These are phyloP conservation scores for Bertia moriformis DNA, from an alignment of 2,329 filamentous ascomycete genomes.

Conservation along the genomic window DNA sequence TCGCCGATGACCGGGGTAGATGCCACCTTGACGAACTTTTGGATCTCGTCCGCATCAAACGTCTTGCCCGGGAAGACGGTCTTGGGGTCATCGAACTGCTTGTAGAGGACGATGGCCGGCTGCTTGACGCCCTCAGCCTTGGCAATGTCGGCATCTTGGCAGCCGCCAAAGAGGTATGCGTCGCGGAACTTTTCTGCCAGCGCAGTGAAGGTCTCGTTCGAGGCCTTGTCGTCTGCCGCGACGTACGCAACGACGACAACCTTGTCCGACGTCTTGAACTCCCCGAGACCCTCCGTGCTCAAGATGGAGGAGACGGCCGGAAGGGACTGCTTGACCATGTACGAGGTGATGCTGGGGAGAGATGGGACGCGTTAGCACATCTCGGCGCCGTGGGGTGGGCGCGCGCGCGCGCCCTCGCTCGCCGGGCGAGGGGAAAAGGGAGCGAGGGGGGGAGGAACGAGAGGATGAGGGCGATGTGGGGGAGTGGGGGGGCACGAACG, in stretches of 20 bases:
- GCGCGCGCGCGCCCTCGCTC: too few relatives aligned
- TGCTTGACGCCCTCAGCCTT: constrained; percentile 80
- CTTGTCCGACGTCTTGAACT: constrained; percentile 97
- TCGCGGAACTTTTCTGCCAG: constrained; percentile 69
- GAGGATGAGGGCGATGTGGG: constrained; percentile 1
- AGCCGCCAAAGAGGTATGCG: constrained; percentile 80
- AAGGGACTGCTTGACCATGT: constrained; percentile 97
- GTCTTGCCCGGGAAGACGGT: constrained; percentile 63
- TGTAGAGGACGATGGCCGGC: constrained; percentile 86
- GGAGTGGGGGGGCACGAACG: constrained; percentile 37
- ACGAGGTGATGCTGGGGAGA: constrained; percentile 49
- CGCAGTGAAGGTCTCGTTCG: constrained; percentile 69
- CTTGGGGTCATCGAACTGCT: constrained; percentile 95
- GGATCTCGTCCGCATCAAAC: constrained; percentile 70
- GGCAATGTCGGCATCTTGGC: constrained; percentile 69
- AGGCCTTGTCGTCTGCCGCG: constrained; percentile 63
- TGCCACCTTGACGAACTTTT: constrained; percentile 68
- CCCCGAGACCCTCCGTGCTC: constrained; percentile 68
- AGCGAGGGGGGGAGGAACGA: constrained; percentile 3
- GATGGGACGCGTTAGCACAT: too few relatives aligned
- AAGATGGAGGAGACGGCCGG: constrained; percentile 81
- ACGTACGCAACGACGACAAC: constrained; percentile 88
- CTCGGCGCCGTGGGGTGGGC: too few relatives aligned
- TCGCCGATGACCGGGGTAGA: constrained; percentile 87
- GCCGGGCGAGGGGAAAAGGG: too few relatives aligned